phyloP scores from a whole-genome alignment of 257 asterid genomes.

The Nicotiana knightiana region DNA sequence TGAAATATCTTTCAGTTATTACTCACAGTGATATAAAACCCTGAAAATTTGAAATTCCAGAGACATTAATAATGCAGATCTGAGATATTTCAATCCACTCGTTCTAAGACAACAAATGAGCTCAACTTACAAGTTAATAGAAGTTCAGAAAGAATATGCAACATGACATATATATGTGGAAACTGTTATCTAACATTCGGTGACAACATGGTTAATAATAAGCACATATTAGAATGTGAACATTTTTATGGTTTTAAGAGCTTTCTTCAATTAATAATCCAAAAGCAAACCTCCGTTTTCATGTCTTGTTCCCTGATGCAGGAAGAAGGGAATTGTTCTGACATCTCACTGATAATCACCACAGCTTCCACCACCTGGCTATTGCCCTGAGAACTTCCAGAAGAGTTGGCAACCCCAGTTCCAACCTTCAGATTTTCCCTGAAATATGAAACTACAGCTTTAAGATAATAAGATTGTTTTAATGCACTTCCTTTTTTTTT shows the following conservation, averaged over 20 bases:
- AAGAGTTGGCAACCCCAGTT: slow-evolving; percentile 51
- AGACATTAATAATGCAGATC: not conserved
- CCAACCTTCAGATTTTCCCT: slow-evolving; percentile 76
- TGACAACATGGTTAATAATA: not conserved
- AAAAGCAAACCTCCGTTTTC: slow-evolving; percentile 69
- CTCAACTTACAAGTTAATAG: not conserved
- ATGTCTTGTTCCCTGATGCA: slow-evolving; percentile 43
- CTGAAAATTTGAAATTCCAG: not conserved
- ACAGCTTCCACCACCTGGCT: slow-evolving; percentile 65
- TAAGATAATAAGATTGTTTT: not conserved
- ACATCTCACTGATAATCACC: slow-evolving; percentile 46
- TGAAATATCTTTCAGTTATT: not conserved
- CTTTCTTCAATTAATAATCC: not conserved
- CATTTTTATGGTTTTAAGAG: not conserved
- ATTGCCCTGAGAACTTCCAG: slow-evolving; percentile 32
- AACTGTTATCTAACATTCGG: not conserved
- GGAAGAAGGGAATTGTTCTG: slow-evolving; percentile 39
- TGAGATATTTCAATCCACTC: not conserved
- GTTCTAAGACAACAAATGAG: not conserved
- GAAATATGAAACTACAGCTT: slow-evolving; percentile 7
- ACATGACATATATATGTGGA: not conserved
- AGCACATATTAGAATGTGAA: not conserved
- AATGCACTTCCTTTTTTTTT: not conserved
- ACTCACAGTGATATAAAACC: not conserved
- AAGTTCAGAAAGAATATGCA: not conserved